Evolutionary conservation across 1,284 basidiomycete species (phyloP).

Genomic region (Taiwanofungus camphoratus): DNA sequence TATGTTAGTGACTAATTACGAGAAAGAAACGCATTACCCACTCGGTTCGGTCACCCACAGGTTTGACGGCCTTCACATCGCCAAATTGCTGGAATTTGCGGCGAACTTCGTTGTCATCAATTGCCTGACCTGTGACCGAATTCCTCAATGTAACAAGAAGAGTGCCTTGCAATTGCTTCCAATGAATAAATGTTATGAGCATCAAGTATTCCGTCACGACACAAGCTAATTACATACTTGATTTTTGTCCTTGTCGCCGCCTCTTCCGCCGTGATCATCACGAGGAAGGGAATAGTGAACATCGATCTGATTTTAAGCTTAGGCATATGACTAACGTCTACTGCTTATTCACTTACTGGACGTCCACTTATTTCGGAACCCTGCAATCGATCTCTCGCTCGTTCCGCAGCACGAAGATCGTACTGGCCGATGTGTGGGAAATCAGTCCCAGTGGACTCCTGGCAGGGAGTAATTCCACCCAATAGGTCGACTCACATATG

Average conservation of each 20-base stretch:
- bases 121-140: conserved; percentile 56
- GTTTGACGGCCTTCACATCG: conserved; percentile 78
- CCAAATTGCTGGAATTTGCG: conserved; percentile 84
- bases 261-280: conserved; percentile 72
- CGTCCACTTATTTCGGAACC: conserved; percentile 80
- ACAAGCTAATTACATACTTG: conserved; percentile 46
- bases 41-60: conserved; percentile 66
- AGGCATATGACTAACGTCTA: conserved; percentile 1
- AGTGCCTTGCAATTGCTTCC: conserved; percentile 71
- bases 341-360: conserved; percentile 50
- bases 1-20: neutral
- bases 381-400: conserved; percentile 84
- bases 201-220: neutral
- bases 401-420: conserved; percentile 87
- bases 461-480: neutral
- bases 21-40: conserved; percentile 31
- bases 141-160: conserved; percentile 74
- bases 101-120: conserved; percentile 81
- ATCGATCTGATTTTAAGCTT: conserved; percentile 66
- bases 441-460: conserved; percentile 1
- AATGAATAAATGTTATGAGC: conserved; percentile 4
- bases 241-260: conserved; percentile 77
- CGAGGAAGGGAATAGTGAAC: conserved; percentile 96
- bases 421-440: conserved; percentile 45
- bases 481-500: conserved; percentile 68